Evolutionary conservation across 495 filamentous ascomycete genomes (phyloP).

Genomic region (Penicillium subrubescens): DNA sequence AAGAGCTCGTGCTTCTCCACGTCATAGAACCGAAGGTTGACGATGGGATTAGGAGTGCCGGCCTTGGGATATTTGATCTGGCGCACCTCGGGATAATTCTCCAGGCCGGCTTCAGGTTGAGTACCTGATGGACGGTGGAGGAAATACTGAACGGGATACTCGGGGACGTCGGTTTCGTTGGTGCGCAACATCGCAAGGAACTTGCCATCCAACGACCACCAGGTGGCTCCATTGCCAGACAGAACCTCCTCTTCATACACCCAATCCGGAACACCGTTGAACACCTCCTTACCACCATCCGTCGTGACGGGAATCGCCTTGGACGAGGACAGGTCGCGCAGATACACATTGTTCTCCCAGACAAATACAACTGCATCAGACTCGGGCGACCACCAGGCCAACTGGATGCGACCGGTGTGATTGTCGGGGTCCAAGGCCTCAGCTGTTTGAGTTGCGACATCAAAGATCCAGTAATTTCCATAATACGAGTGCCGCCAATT

Average conservation of each 20-base stretch:
- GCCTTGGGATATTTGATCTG: slow-evolving; percentile 98
- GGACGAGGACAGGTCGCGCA: slow-evolving; percentile 67
- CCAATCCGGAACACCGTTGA: slow-evolving; percentile 98
- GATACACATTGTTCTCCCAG: slow-evolving; percentile 81
- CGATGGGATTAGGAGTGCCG: slow-evolving; percentile 88
- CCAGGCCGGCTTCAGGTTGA: slow-evolving; percentile 68
- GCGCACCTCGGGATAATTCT: slow-evolving; percentile 87
- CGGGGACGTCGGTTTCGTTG: slow-evolving; percentile 88
- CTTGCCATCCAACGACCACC: slow-evolving; percentile 90
- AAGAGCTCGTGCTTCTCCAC: slow-evolving; percentile 79
- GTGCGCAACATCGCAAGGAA: slow-evolving; percentile 90
- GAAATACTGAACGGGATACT: slow-evolving; percentile 94
- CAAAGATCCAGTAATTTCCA: slow-evolving; percentile 89
- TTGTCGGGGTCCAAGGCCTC: slow-evolving; percentile 75
- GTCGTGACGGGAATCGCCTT: slow-evolving; percentile 73
- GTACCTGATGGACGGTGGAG: slow-evolving; percentile 82
- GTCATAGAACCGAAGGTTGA: slow-evolving; percentile 87
- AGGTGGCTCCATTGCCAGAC: slow-evolving; percentile 75
- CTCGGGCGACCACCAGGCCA: slow-evolving; percentile 87
- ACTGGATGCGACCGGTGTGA: slow-evolving; percentile 68
- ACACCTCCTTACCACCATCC: slow-evolving; percentile 82
- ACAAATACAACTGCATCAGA: slow-evolving; percentile 87
- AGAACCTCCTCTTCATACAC: slow-evolving; percentile 99
- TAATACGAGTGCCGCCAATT: slow-evolving; percentile 91
- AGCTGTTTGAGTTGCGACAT: slow-evolving; percentile 78